Conservation (phyloP, 495 filamentous ascomycete genomes). For the Tuber calosporum region DNA sequence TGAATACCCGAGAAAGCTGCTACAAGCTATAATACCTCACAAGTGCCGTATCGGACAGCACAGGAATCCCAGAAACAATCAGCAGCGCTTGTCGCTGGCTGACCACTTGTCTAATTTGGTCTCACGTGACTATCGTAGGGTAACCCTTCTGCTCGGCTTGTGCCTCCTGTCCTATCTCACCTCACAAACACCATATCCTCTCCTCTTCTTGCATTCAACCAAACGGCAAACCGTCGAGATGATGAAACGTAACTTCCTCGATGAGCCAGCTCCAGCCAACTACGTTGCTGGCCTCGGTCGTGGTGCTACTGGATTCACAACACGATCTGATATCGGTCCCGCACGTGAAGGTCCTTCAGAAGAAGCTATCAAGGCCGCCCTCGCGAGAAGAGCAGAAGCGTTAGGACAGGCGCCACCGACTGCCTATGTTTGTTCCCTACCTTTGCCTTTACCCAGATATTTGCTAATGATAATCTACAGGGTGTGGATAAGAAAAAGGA, state of each 20-base stretch:
- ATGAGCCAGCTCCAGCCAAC: slow-evolving; percentile 87
- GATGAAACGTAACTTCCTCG: slow-evolving; percentile 84
- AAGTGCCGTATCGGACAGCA: too few species aligned
- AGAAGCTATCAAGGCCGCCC: slow-evolving; percentile 94
- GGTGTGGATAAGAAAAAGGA: slow-evolving; percentile 74
- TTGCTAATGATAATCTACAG: slow-evolving; percentile 17
- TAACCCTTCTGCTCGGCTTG: not conserved
- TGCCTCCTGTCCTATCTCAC: not conserved
- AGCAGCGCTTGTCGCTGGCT: too few species aligned
- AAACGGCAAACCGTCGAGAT: slow-evolving; percentile 45
- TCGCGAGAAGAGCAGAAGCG: slow-evolving; percentile 80
- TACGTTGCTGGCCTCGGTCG: slow-evolving; percentile 97
- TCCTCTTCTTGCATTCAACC: not conserved
- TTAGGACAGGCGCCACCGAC: slow-evolving; percentile 74
- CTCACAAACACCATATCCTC: slow-evolving; percentile 3
- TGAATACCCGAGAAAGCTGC: too few species aligned
- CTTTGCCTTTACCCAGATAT: too few species aligned
- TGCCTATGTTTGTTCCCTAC: slow-evolving; percentile 50
- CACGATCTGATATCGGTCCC: slow-evolving; percentile 90
- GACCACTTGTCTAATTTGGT: not conserved
- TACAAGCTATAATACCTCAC: too few species aligned
- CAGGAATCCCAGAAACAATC: too few species aligned
- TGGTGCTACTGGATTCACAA: slow-evolving; percentile 97
- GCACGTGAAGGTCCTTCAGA: slow-evolving; percentile 94
- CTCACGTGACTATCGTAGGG: not conserved